These are phyloP conservation scores for Cercospora berteroae DNA, from an alignment of 2,329 filamentous ascomycete genomes.

Conservation along the genomic window DNA sequence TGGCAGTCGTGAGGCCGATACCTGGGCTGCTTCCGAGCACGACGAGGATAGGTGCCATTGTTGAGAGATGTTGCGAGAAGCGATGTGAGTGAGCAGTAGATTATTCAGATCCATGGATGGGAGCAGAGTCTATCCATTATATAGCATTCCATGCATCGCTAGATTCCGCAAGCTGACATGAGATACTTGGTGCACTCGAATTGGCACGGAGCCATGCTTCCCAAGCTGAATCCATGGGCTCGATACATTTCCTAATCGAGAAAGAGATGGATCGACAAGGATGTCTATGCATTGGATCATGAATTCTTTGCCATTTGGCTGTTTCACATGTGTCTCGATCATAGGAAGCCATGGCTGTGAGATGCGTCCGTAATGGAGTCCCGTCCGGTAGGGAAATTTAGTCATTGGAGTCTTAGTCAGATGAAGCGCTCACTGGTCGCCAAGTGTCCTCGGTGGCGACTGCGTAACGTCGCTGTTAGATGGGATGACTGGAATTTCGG, in stretches of 20 bases:
- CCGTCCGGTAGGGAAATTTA: neutral
- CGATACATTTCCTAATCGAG: slow-evolving; percentile 14
- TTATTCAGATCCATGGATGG: neutral
- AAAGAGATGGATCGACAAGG: neutral
- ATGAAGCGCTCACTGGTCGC: neutral
- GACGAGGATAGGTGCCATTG: slow-evolving; percentile 11
- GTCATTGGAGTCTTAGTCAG: neutral
- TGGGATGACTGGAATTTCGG: neutral
- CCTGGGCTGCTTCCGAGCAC: slow-evolving; percentile 19
- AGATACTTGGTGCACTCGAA: neutral
- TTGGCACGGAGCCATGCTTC: neutral
- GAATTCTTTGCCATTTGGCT: neutral
- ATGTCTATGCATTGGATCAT: neutral
- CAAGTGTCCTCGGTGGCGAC: neutral
- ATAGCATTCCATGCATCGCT: neutral
- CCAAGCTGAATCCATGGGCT: neutral
- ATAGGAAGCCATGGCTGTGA: neutral
- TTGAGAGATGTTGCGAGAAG: neutral
- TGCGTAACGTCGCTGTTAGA: neutral
- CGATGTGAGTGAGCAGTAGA: neutral
- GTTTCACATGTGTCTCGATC: neutral
- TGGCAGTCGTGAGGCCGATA: slow-evolving; percentile 20
- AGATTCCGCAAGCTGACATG: neutral
- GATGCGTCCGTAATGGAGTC: neutral
- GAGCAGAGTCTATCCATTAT: neutral